Base-by-base conservation (phyloP, 768 basidiomycete species). In the Leucocoprinus sp. region DNA sequence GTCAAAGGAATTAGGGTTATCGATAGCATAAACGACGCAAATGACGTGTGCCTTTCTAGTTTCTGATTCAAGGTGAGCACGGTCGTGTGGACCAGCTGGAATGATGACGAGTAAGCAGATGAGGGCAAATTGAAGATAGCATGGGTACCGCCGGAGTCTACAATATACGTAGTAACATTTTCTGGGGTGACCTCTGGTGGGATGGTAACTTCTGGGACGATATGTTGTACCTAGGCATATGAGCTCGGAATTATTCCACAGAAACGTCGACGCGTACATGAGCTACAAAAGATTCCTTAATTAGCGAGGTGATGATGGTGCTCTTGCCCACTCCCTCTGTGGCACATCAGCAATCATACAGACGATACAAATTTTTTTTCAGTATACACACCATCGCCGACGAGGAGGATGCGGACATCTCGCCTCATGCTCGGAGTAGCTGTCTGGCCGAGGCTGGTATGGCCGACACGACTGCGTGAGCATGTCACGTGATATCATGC, bases 31-130 rank as follows among this genome's bases (percentile, higher is more conserved):
- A 36, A 99, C 95, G 49, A 99, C 84, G 60, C 91, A 95, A 52
- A 98, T 97, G 58, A 96, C 95, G 69, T 99, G 93, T 8, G 95
- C 93, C 62, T 96, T 93, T 42, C 92, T 82, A 49, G 97, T 88
- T 73, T 97, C 93, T 17, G 87, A 82, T 60, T 97, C 90, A 40
- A 99, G 80, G 64, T 95, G 91, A 11, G 74, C 70, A 40, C 84
- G 79, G 61, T 97, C 93, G 50, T 87, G 79, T 14, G 85, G 83
- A 24, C 86, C 80, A 48, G 90, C 93, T 97, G 29, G 4, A 14
- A 36, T 5, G 17, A 24, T 8, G 40, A 34, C 15, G 15, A 28
- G 14, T 26, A 15, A 27, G 43, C 4, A 9, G 35, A 14, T 27
- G 31, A 19, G 27, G 24, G 23, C n/a, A 29, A 39, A 27, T 36